phyloP scores from a whole-genome alignment of 495 filamentous ascomycete species.

The Podospora pseudocomata region DNA sequence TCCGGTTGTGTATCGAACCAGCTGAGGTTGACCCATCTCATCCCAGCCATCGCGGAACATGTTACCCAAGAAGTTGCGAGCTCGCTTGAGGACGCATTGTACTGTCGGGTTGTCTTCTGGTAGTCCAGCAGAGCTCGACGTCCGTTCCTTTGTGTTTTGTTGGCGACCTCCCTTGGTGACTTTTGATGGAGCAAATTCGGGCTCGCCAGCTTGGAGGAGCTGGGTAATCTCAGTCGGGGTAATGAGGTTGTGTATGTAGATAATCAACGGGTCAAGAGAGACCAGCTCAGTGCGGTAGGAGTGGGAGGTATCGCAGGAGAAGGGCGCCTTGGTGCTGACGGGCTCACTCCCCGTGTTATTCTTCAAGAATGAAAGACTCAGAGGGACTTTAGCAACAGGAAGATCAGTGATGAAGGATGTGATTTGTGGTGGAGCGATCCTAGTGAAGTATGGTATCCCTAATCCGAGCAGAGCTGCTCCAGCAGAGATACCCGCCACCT shows the following conservation, averaged over 20 bases:
- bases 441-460: constrained; percentile 22
- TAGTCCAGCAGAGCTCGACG: constrained; percentile 43
- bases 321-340: constrained; percentile 7
- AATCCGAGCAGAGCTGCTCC: constrained; percentile 26
- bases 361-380: constrained; percentile 22
- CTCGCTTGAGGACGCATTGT: constrained; percentile 39
- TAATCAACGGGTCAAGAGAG: constrained; percentile 44
- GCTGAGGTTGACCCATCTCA: constrained; percentile 48
- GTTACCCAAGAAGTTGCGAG: constrained; percentile 42
- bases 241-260: constrained; percentile 46
- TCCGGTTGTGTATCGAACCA: constrained; percentile 46
- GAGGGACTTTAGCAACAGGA: constrained; percentile 23
- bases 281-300: constrained; percentile 42
- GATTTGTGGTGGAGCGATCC: constrained; percentile 19
- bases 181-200: constrained; percentile 37
- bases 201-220: constrained; percentile 39
- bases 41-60: constrained; percentile 43
- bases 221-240: constrained; percentile 34
- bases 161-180: constrained; percentile 39
- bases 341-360: not conserved
- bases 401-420: constrained; percentile 25
- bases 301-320: constrained; percentile 32
- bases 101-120: constrained; percentile 41
- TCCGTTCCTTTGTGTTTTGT: constrained; percentile 37
- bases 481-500: constrained; percentile 24